These are phyloP conservation scores for Metschnikowia proteae DNA, from an alignment of 805 yeast genomes.

Conservation along the genomic window DNA sequence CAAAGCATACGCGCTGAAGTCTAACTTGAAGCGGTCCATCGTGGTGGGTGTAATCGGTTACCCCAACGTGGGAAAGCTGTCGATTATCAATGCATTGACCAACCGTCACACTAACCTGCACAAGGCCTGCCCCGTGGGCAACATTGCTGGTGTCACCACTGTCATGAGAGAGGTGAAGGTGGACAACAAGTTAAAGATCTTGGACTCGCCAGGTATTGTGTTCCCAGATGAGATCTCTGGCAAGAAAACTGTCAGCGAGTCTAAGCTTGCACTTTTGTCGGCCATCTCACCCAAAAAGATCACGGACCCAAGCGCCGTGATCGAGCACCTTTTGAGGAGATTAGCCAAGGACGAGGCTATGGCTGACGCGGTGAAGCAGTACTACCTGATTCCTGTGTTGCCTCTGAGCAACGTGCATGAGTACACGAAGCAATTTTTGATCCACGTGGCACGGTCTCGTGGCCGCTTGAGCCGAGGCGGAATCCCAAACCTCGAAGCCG, in stretches of 20 bases:
- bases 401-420: slow-evolving; percentile 70
- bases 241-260: slow-evolving; percentile 49
- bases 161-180: slow-evolving; percentile 86
- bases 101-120: slow-evolving; percentile 65
- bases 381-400: slow-evolving; percentile 78
- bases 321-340: slow-evolving; percentile 70
- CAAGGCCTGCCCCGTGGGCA: slow-evolving; percentile 92
- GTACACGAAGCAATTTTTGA: slow-evolving; percentile 79
- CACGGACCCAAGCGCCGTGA: slow-evolving; percentile 79
- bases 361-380: slow-evolving; percentile 69
- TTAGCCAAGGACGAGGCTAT: slow-evolving; percentile 68
- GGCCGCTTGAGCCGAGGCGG: slow-evolving; percentile 95
- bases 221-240: slow-evolving; percentile 63
- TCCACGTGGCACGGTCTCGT: slow-evolving; percentile 87
- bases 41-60: slow-evolving; percentile 95
- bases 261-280: slow-evolving; percentile 83
- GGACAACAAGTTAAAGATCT: slow-evolving; percentile 80
- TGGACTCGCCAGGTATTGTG: slow-evolving; percentile 97
- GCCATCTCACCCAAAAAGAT: slow-evolving; percentile 88
- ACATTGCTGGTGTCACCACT: slow-evolving; percentile 96
- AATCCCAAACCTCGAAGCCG: slow-evolving; percentile 80
- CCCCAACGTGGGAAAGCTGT: slow-evolving; percentile 96
- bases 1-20: slow-evolving; percentile 78
- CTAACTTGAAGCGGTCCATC: slow-evolving; percentile 82
- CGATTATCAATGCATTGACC: slow-evolving; percentile 85